phyloP scores from a whole-genome alignment of 805 yeast genomes.

The Kockiozyma suomiensis region DNA sequence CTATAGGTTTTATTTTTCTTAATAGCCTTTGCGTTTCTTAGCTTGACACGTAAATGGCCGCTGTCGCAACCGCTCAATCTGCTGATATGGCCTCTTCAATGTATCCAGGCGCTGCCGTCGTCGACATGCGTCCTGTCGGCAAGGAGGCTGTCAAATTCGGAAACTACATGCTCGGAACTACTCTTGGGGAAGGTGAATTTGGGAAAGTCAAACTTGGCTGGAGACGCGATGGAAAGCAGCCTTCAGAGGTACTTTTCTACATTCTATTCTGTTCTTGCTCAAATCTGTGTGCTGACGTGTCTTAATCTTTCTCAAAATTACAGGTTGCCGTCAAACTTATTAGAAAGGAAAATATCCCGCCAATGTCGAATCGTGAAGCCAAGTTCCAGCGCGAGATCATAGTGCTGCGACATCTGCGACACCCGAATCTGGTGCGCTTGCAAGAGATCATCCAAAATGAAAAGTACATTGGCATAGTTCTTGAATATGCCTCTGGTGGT shows the following conservation, averaged over 20 bases:
- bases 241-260: constrained; percentile 46
- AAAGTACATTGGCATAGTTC: constrained; percentile 91
- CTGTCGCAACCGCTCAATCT: neutral
- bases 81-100: neutral
- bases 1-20: no score
- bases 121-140: constrained; percentile 28
- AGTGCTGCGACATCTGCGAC: constrained; percentile 76
- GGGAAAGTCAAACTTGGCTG: constrained; percentile 97
- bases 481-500: constrained; percentile 97
- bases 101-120: constrained; percentile 19
- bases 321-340: constrained; percentile 94
- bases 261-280: neutral
- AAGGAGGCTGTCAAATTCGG: constrained; percentile 61
- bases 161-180: constrained; percentile 84
- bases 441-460: constrained; percentile 94
- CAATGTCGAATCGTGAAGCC: constrained; percentile 80
- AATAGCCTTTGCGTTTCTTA: no score
- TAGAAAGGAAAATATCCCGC: constrained; percentile 82
- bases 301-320: no score
- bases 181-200: constrained; percentile 97
- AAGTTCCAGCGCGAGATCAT: constrained; percentile 93
- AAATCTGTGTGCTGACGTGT: no score
- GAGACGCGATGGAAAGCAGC: constrained; percentile 70
- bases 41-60: neutral
- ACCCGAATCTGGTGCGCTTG: constrained; percentile 89